Evolutionary conservation across 257 asterid species (phyloP).

Genomic region (Jaltomata sinuosa): DNA sequence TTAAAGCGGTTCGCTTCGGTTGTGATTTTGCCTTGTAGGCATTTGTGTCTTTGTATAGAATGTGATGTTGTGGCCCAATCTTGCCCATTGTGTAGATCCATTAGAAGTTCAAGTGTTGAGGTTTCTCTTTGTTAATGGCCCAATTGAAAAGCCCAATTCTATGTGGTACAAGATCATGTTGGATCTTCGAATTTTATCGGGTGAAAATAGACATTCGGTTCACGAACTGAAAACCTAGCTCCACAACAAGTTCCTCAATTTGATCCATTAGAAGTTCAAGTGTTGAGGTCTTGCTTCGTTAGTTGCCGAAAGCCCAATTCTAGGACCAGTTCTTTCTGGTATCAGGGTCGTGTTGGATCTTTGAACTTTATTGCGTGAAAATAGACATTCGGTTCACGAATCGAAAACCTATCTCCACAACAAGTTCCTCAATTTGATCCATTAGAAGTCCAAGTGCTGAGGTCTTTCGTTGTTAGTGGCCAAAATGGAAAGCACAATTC

Average conservation of each 20-base stretch:
- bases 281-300: slow-evolving; percentile 25
- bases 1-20: slow-evolving; percentile 24
- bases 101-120: slow-evolving; percentile 35
- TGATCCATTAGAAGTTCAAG: slow-evolving; percentile 24
- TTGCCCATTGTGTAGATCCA: slow-evolving; percentile 28
- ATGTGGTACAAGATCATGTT: no score
- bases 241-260: not conserved
- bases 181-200: not conserved
- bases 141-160: not conserved
- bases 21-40: slow-evolving; percentile 40
- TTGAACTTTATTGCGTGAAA: not conserved
- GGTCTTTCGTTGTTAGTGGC: no score
- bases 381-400: not conserved
- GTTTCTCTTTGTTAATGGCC: slow-evolving; percentile 13
- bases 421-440: not conserved
- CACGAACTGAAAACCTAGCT: not conserved
- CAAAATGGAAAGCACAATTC: no score
- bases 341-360: not conserved
- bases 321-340: no score
- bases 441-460: no score
- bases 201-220: not conserved
- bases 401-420: not conserved
- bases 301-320: not conserved
- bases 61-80: slow-evolving; percentile 31
- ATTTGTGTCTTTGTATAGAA: slow-evolving; percentile 25